These are phyloP conservation scores for Nemania diffusa DNA, from an alignment of 2,329 filamentous ascomycete species.

Conservation along the genomic window DNA sequence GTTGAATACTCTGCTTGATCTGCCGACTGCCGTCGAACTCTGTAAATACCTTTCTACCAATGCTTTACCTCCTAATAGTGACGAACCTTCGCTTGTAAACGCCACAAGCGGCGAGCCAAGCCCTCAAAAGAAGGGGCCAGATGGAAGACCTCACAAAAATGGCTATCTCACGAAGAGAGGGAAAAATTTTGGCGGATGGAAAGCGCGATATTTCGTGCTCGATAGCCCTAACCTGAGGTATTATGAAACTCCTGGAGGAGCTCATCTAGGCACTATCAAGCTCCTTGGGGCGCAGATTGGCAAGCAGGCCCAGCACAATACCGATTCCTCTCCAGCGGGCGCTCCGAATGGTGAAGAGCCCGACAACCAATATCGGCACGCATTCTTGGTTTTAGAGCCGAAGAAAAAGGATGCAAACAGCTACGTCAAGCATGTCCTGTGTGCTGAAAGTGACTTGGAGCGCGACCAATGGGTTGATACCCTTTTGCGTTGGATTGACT, in stretches of 20 bases:
- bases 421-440: slow-evolving; percentile 91
- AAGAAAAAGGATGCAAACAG: slow-evolving; percentile 94
- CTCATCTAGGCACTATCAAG: slow-evolving; percentile 93
- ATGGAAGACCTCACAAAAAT: slow-evolving; percentile 77
- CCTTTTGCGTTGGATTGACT: slow-evolving; percentile 88
- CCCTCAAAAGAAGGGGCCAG: slow-evolving; percentile 63
- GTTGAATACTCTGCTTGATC: slow-evolving; percentile 83
- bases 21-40: slow-evolving; percentile 78
- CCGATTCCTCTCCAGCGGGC: slow-evolving; percentile 70
- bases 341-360: slow-evolving; percentile 71
- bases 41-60: slow-evolving; percentile 86
- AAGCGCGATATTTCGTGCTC: slow-evolving; percentile 76
- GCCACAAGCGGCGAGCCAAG: slow-evolving; percentile 53
- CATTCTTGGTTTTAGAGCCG: slow-evolving; percentile 92
- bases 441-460: slow-evolving; percentile 92
- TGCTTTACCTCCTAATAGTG: slow-evolving; percentile 69
- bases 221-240: slow-evolving; percentile 79
- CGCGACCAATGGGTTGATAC: slow-evolving; percentile 94
- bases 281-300: slow-evolving; percentile 91
- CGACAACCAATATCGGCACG: slow-evolving; percentile 96
- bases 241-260: slow-evolving; percentile 89
- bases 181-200: slow-evolving; percentile 99
- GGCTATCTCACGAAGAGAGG: slow-evolving; percentile 96
- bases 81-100: slow-evolving; percentile 60
- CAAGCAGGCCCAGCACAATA: slow-evolving; percentile 79